Evolutionary conservation across 768 basidiomycete species (phyloP).

Genomic region (Boletus tylopilopsis): DNA sequence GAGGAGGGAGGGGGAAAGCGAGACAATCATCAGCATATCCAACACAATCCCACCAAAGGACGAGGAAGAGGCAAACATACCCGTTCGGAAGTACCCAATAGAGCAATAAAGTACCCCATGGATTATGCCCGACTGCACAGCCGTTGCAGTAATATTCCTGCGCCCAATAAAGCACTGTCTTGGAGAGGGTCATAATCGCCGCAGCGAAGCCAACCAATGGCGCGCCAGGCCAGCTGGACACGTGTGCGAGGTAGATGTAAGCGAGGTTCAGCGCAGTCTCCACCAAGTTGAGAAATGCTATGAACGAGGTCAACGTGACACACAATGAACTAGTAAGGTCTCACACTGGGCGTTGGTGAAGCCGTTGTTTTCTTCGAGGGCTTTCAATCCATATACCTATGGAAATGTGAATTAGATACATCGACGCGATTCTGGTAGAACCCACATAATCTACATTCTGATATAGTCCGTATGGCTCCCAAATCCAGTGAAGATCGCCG

Average conservation of each 20-base stretch:
- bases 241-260: constrained; percentile 76
- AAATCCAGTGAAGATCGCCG: constrained; percentile 90
- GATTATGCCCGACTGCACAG: constrained; percentile 76
- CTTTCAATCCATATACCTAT: constrained; percentile 70
- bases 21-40: constrained; percentile 4
- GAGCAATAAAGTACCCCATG: constrained; percentile 42
- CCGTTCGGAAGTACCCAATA: constrained; percentile 80
- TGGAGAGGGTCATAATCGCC: constrained; percentile 76
- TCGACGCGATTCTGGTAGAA: not conserved
- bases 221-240: constrained; percentile 57
- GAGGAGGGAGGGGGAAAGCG: not conserved
- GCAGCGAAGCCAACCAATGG: constrained; percentile 71
- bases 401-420: constrained; percentile 10
- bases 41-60: not conserved
- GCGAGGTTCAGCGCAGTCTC: constrained; percentile 71
- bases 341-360: constrained; percentile 85
- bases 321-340: constrained; percentile 15
- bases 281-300: constrained; percentile 75
- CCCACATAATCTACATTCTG: constrained; percentile 54
- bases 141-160: constrained; percentile 78
- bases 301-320: not conserved
- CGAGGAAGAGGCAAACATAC: constrained; percentile 33
- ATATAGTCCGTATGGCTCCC: constrained; percentile 79
- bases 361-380: constrained; percentile 63
- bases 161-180: constrained; percentile 78